Evolutionary conservation across 75 land plant genomes (phyloP), one percentile per base, ranked within the genome.

Genomic region (Larix kaempferi): DNA sequence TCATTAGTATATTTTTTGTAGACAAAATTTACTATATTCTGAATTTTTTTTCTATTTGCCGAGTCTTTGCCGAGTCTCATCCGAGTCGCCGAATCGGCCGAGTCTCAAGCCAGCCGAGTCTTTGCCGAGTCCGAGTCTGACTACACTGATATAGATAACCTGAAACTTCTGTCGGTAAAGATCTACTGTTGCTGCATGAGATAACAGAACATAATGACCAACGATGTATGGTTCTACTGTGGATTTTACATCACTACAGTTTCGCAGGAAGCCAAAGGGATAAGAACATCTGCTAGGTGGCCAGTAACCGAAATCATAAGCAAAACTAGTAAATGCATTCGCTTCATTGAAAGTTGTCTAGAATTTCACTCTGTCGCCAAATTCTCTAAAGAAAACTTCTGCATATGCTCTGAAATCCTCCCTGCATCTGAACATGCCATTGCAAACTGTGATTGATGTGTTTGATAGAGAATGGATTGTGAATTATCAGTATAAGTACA

Each of bases 261-360:
- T 19, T 19, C 79, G 74, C 3, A 29, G 12, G 4, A 29, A 35
- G 2, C 80, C 80, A 63, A 27, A 63, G 0, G 82, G 82, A 26
- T 74, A 59, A 56, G 83, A 79, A 22, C 83, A 29, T 29, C 1
- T 29, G 33, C n/a, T 10, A 29, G 33, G 33, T 29, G 33, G 33
- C 0, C 33, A 29, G 1, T 0, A 29, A 29, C 33, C 33, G 1
- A 17, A 25, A 27, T 82, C 87, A 80, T 87, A 89, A 14, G 88
- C 82, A 27, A 74, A 78, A 2, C 69, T 0, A 0, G 78, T 74
- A 22, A 82, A 83, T n/a, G 78, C 55, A 61, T 84, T 85, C 19
- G 84, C 79, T 59, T 92, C 95, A 57, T 92, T 92, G 15, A 92
- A 62, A 6, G 89, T 90, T 17, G 82, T 90, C 95, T 89, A 92